A percentile compares a stretch with the other conserved stretches of the same genome.
These are phyloP conservation scores for Colletotrichum falcatum DNA, from an alignment of 2,329 filamentous ascomycete species.

Conservation along the genomic window DNA sequence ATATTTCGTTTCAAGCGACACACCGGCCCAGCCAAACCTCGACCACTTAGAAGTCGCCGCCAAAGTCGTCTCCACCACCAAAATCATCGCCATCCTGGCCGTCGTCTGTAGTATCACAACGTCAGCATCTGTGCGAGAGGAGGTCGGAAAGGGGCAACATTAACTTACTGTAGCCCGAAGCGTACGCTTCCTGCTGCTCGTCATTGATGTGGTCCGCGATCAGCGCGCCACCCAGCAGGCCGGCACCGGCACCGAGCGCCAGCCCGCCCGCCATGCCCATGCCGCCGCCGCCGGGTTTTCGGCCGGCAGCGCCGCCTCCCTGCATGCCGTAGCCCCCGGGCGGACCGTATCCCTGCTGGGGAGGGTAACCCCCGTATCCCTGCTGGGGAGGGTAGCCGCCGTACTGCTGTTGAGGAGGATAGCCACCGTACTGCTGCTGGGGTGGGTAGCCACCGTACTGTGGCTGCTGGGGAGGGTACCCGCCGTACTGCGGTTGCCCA, in stretches of 20 bases:
- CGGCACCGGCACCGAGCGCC: constrained; percentile 83
- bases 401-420: constrained; percentile 50
- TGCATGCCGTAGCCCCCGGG: constrained; percentile 44
- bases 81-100: constrained; percentile 44
- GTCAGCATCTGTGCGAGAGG: constrained; percentile 38
- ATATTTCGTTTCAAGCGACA: background rate
- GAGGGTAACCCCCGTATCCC: constrained; percentile 48
- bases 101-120: constrained; percentile 17
- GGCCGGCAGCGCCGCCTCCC: constrained; percentile 49
- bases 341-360: constrained; percentile 48
- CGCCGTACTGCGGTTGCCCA: constrained; percentile 49
- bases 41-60: constrained; percentile 54
- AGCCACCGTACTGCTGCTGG: constrained; percentile 48
- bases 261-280: constrained; percentile 77
- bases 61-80: constrained; percentile 48
- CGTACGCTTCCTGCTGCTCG: constrained; percentile 68
- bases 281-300: constrained; percentile 50
- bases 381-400: constrained; percentile 54
- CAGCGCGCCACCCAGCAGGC: constrained; percentile 81
- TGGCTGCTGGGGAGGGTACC: constrained; percentile 47
- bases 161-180: constrained; percentile 57
- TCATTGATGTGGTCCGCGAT: constrained; percentile 76
- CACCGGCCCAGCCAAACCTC: too few species aligned
- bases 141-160: too few species aligned
- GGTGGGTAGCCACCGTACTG: constrained; percentile 48